Conservation (phyloP, 345 rosid species). For the Arabidopsis thaliana region DNA sequence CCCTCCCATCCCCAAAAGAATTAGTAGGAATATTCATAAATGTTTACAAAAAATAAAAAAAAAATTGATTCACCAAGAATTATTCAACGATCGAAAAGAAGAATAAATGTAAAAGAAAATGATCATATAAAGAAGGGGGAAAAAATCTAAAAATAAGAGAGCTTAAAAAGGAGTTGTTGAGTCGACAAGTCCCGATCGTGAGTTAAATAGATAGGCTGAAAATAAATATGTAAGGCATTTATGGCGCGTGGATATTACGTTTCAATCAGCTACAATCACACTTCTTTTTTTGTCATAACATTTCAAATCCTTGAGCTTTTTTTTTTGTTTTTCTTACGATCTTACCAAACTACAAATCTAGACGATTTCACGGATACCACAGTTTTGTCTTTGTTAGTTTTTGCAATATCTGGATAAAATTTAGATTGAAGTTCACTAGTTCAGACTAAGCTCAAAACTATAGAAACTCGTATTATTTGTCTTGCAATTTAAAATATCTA, state of each 20-base stretch:
- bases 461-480: not conserved
- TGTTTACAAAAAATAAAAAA: not conserved
- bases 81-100: not conserved
- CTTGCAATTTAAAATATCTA: not conserved
- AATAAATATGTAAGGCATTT: constrained; percentile 30
- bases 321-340: not conserved
- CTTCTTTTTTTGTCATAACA: not conserved
- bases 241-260: constrained; percentile 28
- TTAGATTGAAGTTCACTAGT: no score
- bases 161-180: constrained; percentile 28
- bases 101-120: not conserved
- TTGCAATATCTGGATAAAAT: not conserved
- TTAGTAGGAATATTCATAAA: not conserved
- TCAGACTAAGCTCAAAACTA: not conserved
- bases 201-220: constrained; percentile 17
- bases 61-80: not conserved
- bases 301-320: not conserved
- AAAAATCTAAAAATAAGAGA: constrained; percentile 1
- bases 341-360: not conserved
- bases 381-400: not conserved
- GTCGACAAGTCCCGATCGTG: constrained; percentile 41
- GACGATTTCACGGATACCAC: not conserved
- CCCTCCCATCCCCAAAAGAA: not conserved
- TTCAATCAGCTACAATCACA: constrained; percentile 24
- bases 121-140: not conserved